Evolutionary conservation across 2,329 filamentous ascomycete species (phyloP).

Genomic region (Fusarium sp.): DNA sequence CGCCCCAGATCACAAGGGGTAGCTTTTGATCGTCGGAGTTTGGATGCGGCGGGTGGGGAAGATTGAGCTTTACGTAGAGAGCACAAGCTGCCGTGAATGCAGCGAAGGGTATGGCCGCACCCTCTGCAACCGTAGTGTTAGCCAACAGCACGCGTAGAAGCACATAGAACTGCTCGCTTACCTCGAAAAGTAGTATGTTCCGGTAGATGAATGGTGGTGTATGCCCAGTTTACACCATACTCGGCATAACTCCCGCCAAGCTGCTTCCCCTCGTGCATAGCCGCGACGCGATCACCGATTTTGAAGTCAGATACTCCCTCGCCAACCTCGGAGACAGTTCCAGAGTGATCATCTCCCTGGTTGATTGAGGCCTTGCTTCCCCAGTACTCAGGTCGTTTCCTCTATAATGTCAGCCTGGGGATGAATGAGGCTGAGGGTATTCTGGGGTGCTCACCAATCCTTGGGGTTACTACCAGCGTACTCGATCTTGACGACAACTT

Average conservation of each 20-base stretch:
- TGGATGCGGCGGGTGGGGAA: slow-evolving; percentile 6
- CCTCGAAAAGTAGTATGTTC: slow-evolving; percentile 4
- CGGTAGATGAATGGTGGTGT: slow-evolving; percentile 19
- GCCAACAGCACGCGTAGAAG: fast-evolving
- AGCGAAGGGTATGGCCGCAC: slow-evolving; percentile 7
- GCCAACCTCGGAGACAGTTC: background rate
- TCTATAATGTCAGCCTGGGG: background rate
- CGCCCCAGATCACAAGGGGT: slow-evolving; percentile 22
- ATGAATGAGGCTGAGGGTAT: too few species aligned
- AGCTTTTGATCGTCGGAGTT: background rate
- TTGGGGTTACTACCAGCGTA: slow-evolving; percentile 24
- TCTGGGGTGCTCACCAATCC: background rate
- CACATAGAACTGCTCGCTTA: background rate
- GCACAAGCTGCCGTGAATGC: slow-evolving; percentile 20
- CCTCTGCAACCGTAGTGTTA: background rate
- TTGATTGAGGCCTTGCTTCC: slow-evolving; percentile 7
- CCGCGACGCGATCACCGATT: slow-evolving; percentile 22
- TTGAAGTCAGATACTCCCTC: slow-evolving; percentile 21
- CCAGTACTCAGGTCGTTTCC: slow-evolving; percentile 30
- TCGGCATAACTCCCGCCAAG: slow-evolving; percentile 23
- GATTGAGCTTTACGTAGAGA: slow-evolving; percentile 1
- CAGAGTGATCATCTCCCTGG: slow-evolving; percentile 25
- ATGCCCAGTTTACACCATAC: slow-evolving; percentile 17
- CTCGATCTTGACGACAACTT: slow-evolving; percentile 11
- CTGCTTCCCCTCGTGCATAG: slow-evolving; percentile 26